Base-by-base conservation (phyloP, 2,329 filamentous ascomycete genomes). In the Monilinia aucupariae region DNA sequence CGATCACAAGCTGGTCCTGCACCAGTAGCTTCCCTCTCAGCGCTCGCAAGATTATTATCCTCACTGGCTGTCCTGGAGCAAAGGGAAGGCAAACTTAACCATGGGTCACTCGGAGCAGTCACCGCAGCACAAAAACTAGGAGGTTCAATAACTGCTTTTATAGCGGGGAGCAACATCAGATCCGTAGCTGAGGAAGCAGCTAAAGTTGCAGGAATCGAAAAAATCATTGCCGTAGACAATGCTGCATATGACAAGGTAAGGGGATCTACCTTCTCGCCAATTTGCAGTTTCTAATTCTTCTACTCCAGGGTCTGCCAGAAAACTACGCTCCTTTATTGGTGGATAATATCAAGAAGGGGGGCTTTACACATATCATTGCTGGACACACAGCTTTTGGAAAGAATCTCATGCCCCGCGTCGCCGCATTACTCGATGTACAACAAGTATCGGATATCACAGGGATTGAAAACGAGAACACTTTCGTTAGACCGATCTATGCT, bases 341-440 rank as follows among this genome's bases (percentile, higher is more conserved):
- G 59, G 93, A 97, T 76, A 99, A 97, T 77, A 93, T 97, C 77
- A 96, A 96, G 80, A 94, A 94, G 75, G 92, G 91, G 65, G 90
- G 88, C 65, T 97, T 92, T 76, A 96, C 92, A 65, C 94, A 99
- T 74, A 84, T 99, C 67, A 83, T 99, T 71, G 90, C 89, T 47
- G 88, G 90, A 62, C 92, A 97, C 79, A 94, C 92, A 30, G 92
- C 94, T 0, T 99, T 99, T 77, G 94, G 94, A 73, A 99, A 99
- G 85, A 96, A 89, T 76, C 77, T 99, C 52, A 81, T 99, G 78
- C 94, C 94, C 47, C 87, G 94, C 66, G 90, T 97, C 20, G 91
- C 94, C 25, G 94, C 94, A 25, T 80, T 99, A 62, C 82, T 99
- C 64, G 94, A 99, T 75, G 86, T 88, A 43, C 92, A 97, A 78